These are phyloP conservation scores for Atkinsonella hypoxylon DNA, from an alignment of 2,329 filamentous ascomycete species.

Conservation along the genomic window DNA sequence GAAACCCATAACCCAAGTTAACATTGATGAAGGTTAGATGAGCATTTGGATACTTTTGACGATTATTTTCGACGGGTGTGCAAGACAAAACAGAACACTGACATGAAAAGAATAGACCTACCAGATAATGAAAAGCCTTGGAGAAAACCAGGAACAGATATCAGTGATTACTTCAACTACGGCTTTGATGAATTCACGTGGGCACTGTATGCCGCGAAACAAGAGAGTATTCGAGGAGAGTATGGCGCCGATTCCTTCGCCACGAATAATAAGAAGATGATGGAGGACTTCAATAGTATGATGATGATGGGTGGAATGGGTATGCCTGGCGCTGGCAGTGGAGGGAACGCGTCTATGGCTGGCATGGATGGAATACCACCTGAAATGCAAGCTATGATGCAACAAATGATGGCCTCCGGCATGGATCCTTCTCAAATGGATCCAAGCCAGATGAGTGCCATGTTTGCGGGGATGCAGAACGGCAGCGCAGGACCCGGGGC, in stretches of 20 bases:
- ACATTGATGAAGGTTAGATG: constrained; percentile 52
- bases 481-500: constrained; percentile 29
- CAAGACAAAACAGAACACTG: background rate
- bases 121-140: constrained; percentile 83
- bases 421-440: constrained; percentile 59
- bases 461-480: constrained; percentile 48
- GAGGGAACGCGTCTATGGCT: constrained; percentile 29
- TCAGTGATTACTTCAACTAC: constrained; percentile 98
- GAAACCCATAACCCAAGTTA: constrained; percentile 66
- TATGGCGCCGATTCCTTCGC: constrained; percentile 56
- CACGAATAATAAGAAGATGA: constrained; percentile 65
- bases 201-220: constrained; percentile 86
- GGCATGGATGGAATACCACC: constrained; percentile 53
- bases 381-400: constrained; percentile 59
- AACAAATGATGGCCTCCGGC: constrained; percentile 55
- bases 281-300: constrained; percentile 56
- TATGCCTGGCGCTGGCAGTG: constrained; percentile 27
- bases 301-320: constrained; percentile 49
- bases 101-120: constrained; percentile 35
- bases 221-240: constrained; percentile 65
- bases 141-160: constrained; percentile 86
- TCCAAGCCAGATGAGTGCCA: constrained; percentile 41
- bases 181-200: constrained; percentile 98
- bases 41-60: no score
- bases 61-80: background rate